A percentile compares a stretch with the other conserved stretches of the same genome.
Evolutionary conservation across 1,284 basidiomycete genomes (phyloP).

Genomic region (Trametes versicolor): DNA sequence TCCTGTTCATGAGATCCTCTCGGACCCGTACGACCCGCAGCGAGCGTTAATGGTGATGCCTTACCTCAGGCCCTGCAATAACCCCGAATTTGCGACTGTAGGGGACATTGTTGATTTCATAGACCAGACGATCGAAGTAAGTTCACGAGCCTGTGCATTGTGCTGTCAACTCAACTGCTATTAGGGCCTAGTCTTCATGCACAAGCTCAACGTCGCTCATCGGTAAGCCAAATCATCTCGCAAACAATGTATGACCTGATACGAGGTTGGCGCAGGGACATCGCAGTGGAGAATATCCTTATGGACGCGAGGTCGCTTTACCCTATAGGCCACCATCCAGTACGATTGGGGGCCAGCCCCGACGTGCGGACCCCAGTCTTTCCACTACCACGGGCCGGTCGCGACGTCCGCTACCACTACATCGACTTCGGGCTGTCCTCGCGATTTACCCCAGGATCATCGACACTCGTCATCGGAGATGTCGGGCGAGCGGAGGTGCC

Average conservation of each 20-base stretch:
- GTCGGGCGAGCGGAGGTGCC: slow-evolving; percentile 39
- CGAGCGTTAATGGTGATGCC: slow-evolving; percentile 40
- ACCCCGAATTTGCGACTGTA: slow-evolving; percentile 35
- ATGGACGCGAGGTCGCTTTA: slow-evolving; percentile 42
- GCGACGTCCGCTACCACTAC: slow-evolving; percentile 40
- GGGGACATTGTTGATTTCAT: slow-evolving; percentile 43
- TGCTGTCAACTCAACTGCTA: neutral
- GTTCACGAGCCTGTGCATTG: neutral
- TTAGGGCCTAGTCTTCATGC: slow-evolving; percentile 40
- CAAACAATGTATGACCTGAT: no score
- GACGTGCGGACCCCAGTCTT: slow-evolving; percentile 24
- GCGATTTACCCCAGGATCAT: slow-evolving; percentile 15
- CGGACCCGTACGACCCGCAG: slow-evolving; percentile 27
- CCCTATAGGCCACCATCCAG: slow-evolving; percentile 41
- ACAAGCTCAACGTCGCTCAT: slow-evolving; percentile 27
- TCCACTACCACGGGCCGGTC: slow-evolving; percentile 23
- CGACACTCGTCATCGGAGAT: slow-evolving; percentile 24
- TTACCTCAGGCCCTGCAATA: slow-evolving; percentile 36
- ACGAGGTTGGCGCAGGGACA: slow-evolving; percentile 24
- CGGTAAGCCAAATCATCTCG: slow-evolving; percentile 23
- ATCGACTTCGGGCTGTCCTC: slow-evolving; percentile 44
- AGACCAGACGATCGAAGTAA: slow-evolving; percentile 41
- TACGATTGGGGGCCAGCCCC: slow-evolving; percentile 13
- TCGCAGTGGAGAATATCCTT: slow-evolving; percentile 41
- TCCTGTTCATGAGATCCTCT: slow-evolving; percentile 32